These are phyloP conservation scores for Mortierella sp. DNA, from an alignment of 371 early-diverging fungal genomes.

Conservation along the genomic window DNA sequence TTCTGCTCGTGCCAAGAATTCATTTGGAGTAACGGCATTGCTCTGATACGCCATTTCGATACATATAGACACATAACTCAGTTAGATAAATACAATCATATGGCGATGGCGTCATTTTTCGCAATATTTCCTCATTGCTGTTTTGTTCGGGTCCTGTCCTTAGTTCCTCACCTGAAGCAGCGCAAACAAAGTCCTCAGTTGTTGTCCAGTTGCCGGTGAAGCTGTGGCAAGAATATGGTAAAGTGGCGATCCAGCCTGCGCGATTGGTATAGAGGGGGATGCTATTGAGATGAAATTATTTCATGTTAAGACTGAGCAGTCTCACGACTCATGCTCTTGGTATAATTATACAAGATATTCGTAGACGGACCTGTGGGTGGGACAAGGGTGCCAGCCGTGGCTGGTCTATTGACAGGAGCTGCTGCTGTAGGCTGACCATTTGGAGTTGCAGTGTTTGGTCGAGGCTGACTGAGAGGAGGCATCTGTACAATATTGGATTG, in stretches of 20 bases:
- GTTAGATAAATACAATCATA: too few species aligned
- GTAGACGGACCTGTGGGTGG: neutral
- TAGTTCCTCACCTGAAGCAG: slow-evolving; percentile 29
- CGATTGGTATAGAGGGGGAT: slow-evolving; percentile 22
- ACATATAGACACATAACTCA: neutral
- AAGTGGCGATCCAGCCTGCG: slow-evolving; percentile 45
- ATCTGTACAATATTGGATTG: slow-evolving; percentile 21
- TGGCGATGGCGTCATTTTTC: too few species aligned
- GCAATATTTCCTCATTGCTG: too few species aligned
- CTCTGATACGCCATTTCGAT: slow-evolving; percentile 1
- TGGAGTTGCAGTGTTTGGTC: slow-evolving; percentile 8
- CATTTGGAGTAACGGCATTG: slow-evolving; percentile 38
- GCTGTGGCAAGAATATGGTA: slow-evolving; percentile 31
- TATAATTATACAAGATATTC: neutral
- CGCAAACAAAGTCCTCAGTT: slow-evolving; percentile 30
- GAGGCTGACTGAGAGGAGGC: slow-evolving; percentile 8
- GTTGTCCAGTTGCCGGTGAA: slow-evolving; percentile 24
- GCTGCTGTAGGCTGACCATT: slow-evolving; percentile 22
- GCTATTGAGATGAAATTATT: neutral
- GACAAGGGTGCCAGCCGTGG: slow-evolving; percentile 1
- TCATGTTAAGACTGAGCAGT: too few species aligned
- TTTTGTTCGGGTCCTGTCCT: neutral
- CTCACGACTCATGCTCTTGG: neutral
- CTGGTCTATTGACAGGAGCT: slow-evolving; percentile 13
- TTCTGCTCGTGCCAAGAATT: slow-evolving; percentile 42